Conservation (phyloP, 2,329 filamentous ascomycete genomes). For the Cercospora sesami region DNA sequence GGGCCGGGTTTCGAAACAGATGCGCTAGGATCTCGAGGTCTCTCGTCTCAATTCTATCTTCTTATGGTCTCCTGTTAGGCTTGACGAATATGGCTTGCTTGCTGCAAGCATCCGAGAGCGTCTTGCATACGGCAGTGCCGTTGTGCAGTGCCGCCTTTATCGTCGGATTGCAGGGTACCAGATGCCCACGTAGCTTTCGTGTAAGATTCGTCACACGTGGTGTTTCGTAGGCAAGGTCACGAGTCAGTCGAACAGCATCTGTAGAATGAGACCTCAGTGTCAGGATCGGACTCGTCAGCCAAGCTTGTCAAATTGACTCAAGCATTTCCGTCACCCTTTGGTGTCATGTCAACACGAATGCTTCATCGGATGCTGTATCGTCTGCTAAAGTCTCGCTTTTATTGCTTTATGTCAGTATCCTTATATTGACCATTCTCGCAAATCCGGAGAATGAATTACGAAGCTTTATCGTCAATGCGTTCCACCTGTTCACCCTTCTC, state of each 20-base stretch:
- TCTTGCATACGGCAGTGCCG: no score
- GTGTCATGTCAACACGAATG: neutral
- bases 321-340: neutral
- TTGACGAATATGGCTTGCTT: neutral
- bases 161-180: neutral
- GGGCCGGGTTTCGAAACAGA: neutral
- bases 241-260: neutral
- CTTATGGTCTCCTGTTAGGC: neutral
- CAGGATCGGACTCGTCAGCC: neutral
- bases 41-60: neutral
- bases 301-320: neutral
- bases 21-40: neutral
- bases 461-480: slow-evolving; percentile 17
- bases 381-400: neutral
- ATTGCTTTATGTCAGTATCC: neutral
- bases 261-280: neutral
- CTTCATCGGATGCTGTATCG: neutral
- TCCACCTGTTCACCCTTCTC: slow-evolving; percentile 17
- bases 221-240: neutral
- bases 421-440: neutral
- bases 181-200: no score
- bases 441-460: neutral
- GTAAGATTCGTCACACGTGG: neutral
- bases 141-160: neutral
- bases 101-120: neutral